A percentile compares a stretch with the other conserved stretches of the same genome.
Evolutionary conservation across 768 basidiomycete species (phyloP).

Genomic region (Boletales sp.): DNA sequence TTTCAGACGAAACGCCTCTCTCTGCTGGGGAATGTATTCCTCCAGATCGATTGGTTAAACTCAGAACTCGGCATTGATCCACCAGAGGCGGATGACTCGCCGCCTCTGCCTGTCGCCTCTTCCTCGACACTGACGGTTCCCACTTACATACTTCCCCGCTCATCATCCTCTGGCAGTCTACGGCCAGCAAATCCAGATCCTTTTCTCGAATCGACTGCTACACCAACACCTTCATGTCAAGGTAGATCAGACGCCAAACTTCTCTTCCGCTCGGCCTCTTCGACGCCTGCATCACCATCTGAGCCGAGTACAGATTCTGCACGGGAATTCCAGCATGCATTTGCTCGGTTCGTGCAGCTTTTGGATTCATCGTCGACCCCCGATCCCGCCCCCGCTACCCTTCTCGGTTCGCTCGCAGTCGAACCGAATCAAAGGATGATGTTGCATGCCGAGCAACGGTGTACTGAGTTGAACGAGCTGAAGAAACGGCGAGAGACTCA

Average conservation of each 20-base stretch:
- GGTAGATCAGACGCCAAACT: slow-evolving; percentile 31
- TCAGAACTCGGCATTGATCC: slow-evolving; percentile 75
- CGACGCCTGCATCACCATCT: slow-evolving; percentile 6
- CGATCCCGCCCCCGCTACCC: slow-evolving; percentile 17
- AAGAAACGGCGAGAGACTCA: slow-evolving; percentile 74
- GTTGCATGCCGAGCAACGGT: slow-evolving; percentile 60
- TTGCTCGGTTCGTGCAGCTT: slow-evolving; percentile 59
- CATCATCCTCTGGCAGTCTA: slow-evolving; percentile 35
- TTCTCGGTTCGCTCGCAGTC: slow-evolving; percentile 44
- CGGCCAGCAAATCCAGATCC: slow-evolving; percentile 21
- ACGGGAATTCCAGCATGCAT: slow-evolving; percentile 51
- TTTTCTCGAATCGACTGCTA: slow-evolving; percentile 27
- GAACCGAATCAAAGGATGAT: slow-evolving; percentile 78
- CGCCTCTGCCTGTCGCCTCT: slow-evolving; percentile 26
- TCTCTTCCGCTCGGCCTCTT: slow-evolving; percentile 33
- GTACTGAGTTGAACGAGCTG: slow-evolving; percentile 60
- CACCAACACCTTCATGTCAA: slow-evolving; percentile 50
- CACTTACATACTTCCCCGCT: slow-evolving; percentile 41
- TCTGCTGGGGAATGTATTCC: slow-evolving; percentile 58
- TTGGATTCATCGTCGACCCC: slow-evolving; percentile 41
- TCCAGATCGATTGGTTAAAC: slow-evolving; percentile 80
- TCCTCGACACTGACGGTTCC: slow-evolving; percentile 38
- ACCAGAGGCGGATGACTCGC: slow-evolving; percentile 50
- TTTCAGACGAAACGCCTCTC: slow-evolving; percentile 62
- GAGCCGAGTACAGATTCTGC: slow-evolving; percentile 11